Evolutionary conservation across 768 basidiomycete genomes (phyloP), one percentile per base, ranked within the genome.

Genomic region (Serendipita sp.): DNA sequence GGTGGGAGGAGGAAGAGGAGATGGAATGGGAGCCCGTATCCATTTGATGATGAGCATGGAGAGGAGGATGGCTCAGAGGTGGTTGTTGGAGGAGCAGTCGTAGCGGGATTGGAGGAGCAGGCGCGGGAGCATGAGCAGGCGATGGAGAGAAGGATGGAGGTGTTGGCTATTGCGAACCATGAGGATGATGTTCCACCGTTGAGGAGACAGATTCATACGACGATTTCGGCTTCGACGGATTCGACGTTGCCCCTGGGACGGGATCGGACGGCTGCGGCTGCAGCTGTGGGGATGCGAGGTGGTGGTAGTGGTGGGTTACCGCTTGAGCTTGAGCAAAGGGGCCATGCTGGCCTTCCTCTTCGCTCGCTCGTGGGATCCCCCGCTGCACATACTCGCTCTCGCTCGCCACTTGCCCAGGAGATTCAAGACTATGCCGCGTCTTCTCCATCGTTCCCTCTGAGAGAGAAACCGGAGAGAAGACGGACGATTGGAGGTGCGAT

Each of bases 141-240:
- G 38, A 14, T 14, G 5, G 7, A 38, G 38, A 22, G 7, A 5
- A 50, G 45, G 20, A 50, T 20, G 17, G 5, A 9, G 20, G 11
- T 50, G 45, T 20, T 50, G 5, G 20, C 5, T 50, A 17, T 20
- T 50, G 45, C 45, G 9, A 17, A 50, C 20, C 9, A 50, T 50
- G 45, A n/a, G 7, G 14, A 38, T 38, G 38, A 14, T 38, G 5
- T 38, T 7, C 38, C 14, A 38, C 38, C 38, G 11, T 31, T 48
- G 24, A 22, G 20, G 22, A 22, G 53, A n/a, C 53, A 58, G 30
- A 30, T 58, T n/a, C 53, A 58, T n/a, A 58, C 53, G 17, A 58
- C 53, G 4, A n/a, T 58, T 22, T 58, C 53, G 26, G 30, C 53
- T 24, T 58, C 53, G 53, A 58, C 53, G 26, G 53, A 58, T 34